Percentiles rank a stretch among this genome's conserved stretches.
Evolutionary conservation across 306 rosid genomes (phyloP).

Genomic region (Pueraria montana): DNA sequence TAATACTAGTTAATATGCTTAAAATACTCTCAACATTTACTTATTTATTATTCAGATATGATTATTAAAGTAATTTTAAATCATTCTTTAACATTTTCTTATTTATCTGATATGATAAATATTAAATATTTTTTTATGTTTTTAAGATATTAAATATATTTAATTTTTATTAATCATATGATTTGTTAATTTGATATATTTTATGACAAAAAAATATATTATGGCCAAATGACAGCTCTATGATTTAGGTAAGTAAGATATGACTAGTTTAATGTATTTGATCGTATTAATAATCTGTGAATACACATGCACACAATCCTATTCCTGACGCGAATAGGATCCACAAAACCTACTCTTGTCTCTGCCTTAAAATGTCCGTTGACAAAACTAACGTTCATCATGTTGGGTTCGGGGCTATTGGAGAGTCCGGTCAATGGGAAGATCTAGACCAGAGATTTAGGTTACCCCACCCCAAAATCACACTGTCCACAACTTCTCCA

Average conservation of each 20-base stretch:
- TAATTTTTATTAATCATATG: too few species aligned
- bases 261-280: conserved; percentile 38
- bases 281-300: conserved; percentile 22
- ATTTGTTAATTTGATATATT: too few species aligned
- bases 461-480: conserved; percentile 34
- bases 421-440: conserved; percentile 31
- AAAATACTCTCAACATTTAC: too few species aligned
- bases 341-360: conserved; percentile 62
- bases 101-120: too few species aligned
- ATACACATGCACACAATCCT: conserved; percentile 46
- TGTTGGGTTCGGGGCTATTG: not conserved
- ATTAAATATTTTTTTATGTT: too few species aligned
- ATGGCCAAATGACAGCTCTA: conserved; percentile 33
- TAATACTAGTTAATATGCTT: too few species aligned
- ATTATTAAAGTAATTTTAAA: too few species aligned
- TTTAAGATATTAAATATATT: too few species aligned
- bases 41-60: too few species aligned
- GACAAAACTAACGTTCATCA: conserved; percentile 35
- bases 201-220: not conserved
- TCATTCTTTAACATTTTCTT: too few species aligned
- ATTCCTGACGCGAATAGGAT: conserved; percentile 14
- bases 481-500: too few species aligned
- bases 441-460: conserved; percentile 40
- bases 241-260: conserved; percentile 53
- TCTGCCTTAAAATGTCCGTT: conserved; percentile 38